Base-by-base conservation (phyloP, 139 green algal species). In the Chlorella sorokiniana region DNA sequence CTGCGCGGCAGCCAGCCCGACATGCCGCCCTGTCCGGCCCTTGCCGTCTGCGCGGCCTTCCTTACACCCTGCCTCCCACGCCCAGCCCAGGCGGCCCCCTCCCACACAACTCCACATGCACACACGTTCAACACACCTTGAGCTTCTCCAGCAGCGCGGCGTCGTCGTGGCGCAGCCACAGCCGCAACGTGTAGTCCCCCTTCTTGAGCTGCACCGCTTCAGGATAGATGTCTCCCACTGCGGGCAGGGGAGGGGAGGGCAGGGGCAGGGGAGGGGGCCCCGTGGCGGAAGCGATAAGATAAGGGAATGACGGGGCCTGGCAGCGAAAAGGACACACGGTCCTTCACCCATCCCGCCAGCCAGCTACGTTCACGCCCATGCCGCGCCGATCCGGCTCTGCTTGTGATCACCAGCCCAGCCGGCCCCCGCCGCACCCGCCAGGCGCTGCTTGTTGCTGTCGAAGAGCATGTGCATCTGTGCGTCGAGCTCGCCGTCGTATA, bases 401-500 rank as follows among this genome's bases (percentile, higher is more conserved):
- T 29, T 33, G 18, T n/a, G n/a, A 6, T 31, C 64, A 18, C n/a
- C 31, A 71, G 23, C 64, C n/a, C 64, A 23, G 42, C 23, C 23
- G 2, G 22, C n/a, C 1, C 16, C 5, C 37, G 20, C 23, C 78
- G 1, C 48, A 83, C 83, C 65, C 31, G 56, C 76, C 63, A 97
- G 76, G 62, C 90, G 74, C 69, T 86, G 89, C 86, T 94, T 93
- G 89, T 96, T 93, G 33, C 52, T 44, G 85, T 97, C 93, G 61
- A 89, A 90, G 1, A 95, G 51, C 86, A 93, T 90, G 41, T 80
- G 83, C 68, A 96, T 89, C 79, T 96, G 93, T 8, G 61, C 83
- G 81, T 97, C 94, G 59, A 96, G 62, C 38, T 88, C 82, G 5
- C 79, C 89, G 76, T 98, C 92, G 77, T 95, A 96, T 71, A 96